Base-by-base conservation (phyloP, 768 basidiomycete species). In the Lactarius deliciosus region DNA sequence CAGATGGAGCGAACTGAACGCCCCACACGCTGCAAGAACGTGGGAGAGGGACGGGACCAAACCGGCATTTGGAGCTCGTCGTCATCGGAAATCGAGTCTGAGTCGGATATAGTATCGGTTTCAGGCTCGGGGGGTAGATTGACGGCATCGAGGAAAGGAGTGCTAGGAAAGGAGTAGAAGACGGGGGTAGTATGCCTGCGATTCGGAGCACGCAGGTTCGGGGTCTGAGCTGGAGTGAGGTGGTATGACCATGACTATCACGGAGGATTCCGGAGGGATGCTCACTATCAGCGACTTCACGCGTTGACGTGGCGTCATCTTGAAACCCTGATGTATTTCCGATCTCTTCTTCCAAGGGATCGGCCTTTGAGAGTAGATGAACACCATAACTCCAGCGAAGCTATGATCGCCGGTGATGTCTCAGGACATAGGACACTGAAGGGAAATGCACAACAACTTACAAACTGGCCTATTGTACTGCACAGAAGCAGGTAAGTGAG, bases 401-500 rank as follows among this genome's bases (percentile, higher is more conserved):
- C 92, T 92, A 50, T 25, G 13, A 22, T 38, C 11, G 18, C 13
- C 20, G 30, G 28, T 50, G 36, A 56, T 43, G 18, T 32, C 30
- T 16, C 18, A 22, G 64, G 22, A 43, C 20, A 13, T 40, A n/a
- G 30, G 28, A 32, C 60, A 40, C 40, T 16, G 47, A 45, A 56
- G 57, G 53, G 22, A 40, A 61, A 22, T 36, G 20, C 22, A 34
- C 47, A 16, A 53, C 32, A 2, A 82, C 89, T 71, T 73, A 94
- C 92, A 73, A 98, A 86, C 94, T 96, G 96, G 54, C 97, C 97
- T 38, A 98, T 82, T 0, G 96, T 97, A 65, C 92, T 94, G 75
- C 96, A 96, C 25, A 98, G 81, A 8, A 97, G 92, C 55, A 96
- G 83, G 73, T 96, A 96, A 0, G 90, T 91, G 64, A 96, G 79